These are phyloP conservation scores for Linanthus parryae DNA, from an alignment of 148 eudicot species.

Conservation along the genomic window DNA sequence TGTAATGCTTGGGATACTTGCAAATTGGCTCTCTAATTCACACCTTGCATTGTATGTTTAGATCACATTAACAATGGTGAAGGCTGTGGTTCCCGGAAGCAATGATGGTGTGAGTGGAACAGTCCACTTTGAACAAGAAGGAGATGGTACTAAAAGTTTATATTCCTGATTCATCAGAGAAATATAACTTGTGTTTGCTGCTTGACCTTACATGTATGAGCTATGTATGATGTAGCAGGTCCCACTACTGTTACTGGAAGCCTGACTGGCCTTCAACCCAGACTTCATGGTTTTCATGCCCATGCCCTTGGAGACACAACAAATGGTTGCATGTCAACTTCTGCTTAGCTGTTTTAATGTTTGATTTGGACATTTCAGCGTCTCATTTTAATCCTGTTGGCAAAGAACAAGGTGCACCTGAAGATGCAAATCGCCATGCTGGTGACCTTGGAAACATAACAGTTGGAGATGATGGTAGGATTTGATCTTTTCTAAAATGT, in stretches of 20 bases:
- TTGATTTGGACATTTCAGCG: too few species aligned
- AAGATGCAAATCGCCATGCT: constrained; percentile 87
- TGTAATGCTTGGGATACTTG: too few species aligned
- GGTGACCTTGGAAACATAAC: constrained; percentile 97
- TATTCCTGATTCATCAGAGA: not conserved
- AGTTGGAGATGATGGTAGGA: constrained; percentile 96
- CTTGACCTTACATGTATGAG: not conserved
- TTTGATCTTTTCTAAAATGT: too few species aligned
- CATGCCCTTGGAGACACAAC: constrained; percentile 97
- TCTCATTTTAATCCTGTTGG: constrained; percentile 90
- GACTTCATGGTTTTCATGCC: constrained; percentile 91
- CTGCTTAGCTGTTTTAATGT: too few species aligned
- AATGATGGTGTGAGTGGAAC: constrained; percentile 73
- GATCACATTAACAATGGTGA: too few species aligned
- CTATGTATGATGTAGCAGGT: constrained; percentile 24
- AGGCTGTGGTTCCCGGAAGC: constrained; percentile 74
- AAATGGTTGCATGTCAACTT: constrained; percentile 91
- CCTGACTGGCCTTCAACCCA: constrained; percentile 72
- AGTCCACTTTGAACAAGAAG: constrained; percentile 60
- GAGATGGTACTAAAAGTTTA: constrained; percentile 47
- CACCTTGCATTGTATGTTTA: too few species aligned
- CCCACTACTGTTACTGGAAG: constrained; percentile 72
- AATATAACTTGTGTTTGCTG: not conserved
- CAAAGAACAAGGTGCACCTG: constrained; percentile 94
- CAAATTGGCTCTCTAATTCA: too few species aligned